Evolutionary conservation across 306 rosid species (phyloP).

Genomic region (Mimosa bimucronata): DNA sequence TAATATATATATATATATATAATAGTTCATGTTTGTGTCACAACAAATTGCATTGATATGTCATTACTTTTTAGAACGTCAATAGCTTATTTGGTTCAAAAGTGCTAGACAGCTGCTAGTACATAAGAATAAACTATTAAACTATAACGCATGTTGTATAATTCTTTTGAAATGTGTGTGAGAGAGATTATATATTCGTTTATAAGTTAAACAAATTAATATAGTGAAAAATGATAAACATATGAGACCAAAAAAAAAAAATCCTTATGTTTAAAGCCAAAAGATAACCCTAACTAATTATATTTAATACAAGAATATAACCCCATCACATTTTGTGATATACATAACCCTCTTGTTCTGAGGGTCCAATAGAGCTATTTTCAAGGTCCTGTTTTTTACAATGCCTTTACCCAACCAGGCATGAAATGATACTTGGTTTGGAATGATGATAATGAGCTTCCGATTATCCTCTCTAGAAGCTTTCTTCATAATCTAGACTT

Average conservation of each 20-base stretch:
- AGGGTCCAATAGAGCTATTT: background rate
- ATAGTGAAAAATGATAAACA: too few species aligned
- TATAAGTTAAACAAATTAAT: too few species aligned
- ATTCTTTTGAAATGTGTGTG: too few species aligned
- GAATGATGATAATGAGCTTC: conserved; percentile 13
- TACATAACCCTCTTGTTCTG: background rate
- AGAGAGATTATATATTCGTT: too few species aligned
- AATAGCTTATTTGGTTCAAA: background rate
- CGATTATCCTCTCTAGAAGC: conserved; percentile 26
- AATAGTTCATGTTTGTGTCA: background rate
- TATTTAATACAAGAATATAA: background rate
- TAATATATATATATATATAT: background rate
- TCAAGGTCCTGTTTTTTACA: conserved; percentile 23
- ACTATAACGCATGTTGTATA: too few species aligned
- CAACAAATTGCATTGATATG: conserved; percentile 5
- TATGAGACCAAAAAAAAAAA: too few species aligned
- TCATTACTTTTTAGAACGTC: conserved; percentile 23
- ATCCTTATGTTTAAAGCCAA: too few species aligned
- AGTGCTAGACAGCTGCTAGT: too few species aligned
- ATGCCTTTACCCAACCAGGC: conserved; percentile 17
- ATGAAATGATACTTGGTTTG: background rate
- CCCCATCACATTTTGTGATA: background rate
- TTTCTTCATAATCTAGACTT: conserved; percentile 24
- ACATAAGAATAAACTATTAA: too few species aligned
- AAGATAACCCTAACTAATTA: too few species aligned